Evolutionary conservation across 164 flowering plant genomes (phyloP), one percentile per base, ranked within the genome.

Genomic region (Nelumbo lutea): DNA sequence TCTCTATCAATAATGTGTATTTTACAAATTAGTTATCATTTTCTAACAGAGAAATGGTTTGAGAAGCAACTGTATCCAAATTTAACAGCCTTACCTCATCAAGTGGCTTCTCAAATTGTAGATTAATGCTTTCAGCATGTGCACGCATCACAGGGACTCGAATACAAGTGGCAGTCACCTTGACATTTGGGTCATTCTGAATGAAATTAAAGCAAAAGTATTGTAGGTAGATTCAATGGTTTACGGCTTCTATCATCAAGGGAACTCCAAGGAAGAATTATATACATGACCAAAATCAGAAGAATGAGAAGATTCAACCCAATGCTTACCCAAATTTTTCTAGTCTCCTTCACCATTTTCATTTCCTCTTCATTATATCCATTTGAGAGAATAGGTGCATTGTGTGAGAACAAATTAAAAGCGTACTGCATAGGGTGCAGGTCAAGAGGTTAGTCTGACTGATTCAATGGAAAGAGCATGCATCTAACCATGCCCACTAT

Each of bases 91-190:
- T 59, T 86, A 95, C 99, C 99, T 96, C 98, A 72, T 93, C 88
- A 63, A 96, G 85, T 71, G 98, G 97, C 10, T 75, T 86, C 86
- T 88, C 96, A 71, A 92, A 93, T 77, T 92, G 90, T 68, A 96
- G 97, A 78, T 96, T 96, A 48, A 93, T 84, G 75, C 95, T 88
- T 85, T 96, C 99, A 62, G 98, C 96, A 81, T 96, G 99, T 9
- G 98, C 99, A 74, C 99, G 99, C 99, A 96, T 93, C 57, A 96
- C 98, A 59, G 98, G 98, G 70, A 96, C 99, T 69, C 98, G 76
- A 68, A 96, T 88, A 71, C 99, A 96, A 52, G 99, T 96, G 52
- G 99, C 98, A 63, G 98, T 90, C 64, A 96, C 93, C 82, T 84
- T 89, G 67, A 96, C 90, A 80, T 85, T 67, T 56, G 10, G 65